Percentiles rank a stretch among this genome's conserved stretches.
These are phyloP conservation scores for Cercis canadensis DNA, from an alignment of 306 rosid species.

Conservation along the genomic window DNA sequence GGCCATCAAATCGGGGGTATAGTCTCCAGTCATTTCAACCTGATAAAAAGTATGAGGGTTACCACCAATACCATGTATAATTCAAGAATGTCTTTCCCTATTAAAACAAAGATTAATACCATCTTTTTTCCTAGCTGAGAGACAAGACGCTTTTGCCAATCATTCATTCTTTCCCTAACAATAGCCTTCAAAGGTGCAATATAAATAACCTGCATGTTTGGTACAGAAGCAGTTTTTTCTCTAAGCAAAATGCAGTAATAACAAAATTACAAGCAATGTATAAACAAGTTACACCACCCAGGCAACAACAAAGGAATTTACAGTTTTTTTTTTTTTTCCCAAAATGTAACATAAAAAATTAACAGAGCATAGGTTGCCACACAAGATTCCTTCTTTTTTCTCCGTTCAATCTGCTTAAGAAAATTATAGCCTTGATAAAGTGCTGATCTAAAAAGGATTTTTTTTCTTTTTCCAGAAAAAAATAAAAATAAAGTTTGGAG, in stretches of 20 bases:
- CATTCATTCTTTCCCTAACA: slow-evolving; percentile 97
- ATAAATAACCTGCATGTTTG: slow-evolving; percentile 77
- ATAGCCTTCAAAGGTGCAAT: slow-evolving; percentile 98
- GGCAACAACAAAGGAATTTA: not conserved
- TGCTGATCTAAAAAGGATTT: no score
- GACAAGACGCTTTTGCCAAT: slow-evolving; percentile 88
- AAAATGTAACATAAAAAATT: no score
- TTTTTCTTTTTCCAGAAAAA: no score
- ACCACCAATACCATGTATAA: slow-evolving; percentile 29
- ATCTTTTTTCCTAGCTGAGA: slow-evolving; percentile 82
- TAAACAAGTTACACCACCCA: slow-evolving; percentile 16
- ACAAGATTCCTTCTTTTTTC: not conserved
- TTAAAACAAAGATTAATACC: slow-evolving; percentile 49
- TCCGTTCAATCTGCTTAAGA: not conserved
- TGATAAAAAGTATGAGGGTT: slow-evolving; percentile 40
- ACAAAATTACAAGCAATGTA: not conserved
- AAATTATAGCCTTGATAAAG: no score
- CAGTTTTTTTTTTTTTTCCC: no score
- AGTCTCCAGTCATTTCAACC: slow-evolving; percentile 99
- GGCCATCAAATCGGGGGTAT: slow-evolving; percentile 92
- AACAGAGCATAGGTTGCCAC: not conserved
- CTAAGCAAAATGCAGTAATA: not conserved
- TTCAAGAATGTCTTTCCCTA: not conserved
- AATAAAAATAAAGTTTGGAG: no score
- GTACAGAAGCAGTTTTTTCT: slow-evolving; percentile 10